Base-by-base conservation (phyloP, 2,329 filamentous ascomycete genomes). In the Setomelanomma holmii region DNA sequence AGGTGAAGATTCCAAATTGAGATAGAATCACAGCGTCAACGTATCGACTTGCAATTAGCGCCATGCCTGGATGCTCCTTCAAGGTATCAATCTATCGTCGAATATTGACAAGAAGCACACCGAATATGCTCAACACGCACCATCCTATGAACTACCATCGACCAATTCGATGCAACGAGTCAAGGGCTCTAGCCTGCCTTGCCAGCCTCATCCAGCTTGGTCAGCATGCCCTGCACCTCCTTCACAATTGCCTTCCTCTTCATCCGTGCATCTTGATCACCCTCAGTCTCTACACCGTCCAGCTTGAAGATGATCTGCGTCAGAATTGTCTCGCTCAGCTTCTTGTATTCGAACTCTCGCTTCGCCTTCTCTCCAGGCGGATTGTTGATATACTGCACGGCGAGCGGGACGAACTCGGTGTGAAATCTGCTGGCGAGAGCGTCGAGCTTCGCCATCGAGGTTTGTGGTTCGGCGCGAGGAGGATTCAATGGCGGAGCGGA, bases 241-340 rank as follows among this genome's bases (percentile, higher is more conserved):
- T 80, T 84, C n/a, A 93, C 88, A 44, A 93, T 74, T 51, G 87
- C 88, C 77, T 89, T 93, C 67, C 90, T 79, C 70, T 79, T 84
- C 11, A 80, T 75, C 56, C 89, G 81, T 21, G 89, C 85, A 11
- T 87, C 85, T 8, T 78, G 60, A 59, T 90, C 85, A 4, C 89
- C 89, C 41, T 88, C 87, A 0, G 87, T 87, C 61, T 93, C 89
- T 2, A 93, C 85, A 19, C 83, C 86, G 69, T 95, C 90, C 34
- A 91, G 74, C 76, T 93, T 93, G 58, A 95, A 76, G 33, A 93
- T 68, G 2, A 92, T 85, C 63, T 92, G 88, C 56, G 88, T 85
- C 79, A 95, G 80, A 34, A 92, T 83, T 4, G 87, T 90, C 78
- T 95, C 90, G 4, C 85, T 87, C 16, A 95, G 73, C 69, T 84